phyloP scores from a whole-genome alignment of 139 green algal species.

The Pleodorina starrii region DNA sequence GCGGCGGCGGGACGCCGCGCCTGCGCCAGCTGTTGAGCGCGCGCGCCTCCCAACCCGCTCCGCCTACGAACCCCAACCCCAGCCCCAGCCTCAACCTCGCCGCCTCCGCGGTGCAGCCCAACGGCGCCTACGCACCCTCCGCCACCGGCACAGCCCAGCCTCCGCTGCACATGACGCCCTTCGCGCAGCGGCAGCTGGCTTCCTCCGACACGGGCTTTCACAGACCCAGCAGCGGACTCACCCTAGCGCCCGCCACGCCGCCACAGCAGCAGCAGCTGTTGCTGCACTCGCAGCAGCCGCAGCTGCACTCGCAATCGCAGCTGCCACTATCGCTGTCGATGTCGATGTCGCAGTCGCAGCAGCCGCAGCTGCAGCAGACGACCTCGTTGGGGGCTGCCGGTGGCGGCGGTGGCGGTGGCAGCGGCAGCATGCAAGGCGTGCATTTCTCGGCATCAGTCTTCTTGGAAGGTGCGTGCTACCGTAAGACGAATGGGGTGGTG shows the following conservation, averaged over 20 bases:
- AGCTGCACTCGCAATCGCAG: neutral
- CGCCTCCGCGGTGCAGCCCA: too few relatives aligned
- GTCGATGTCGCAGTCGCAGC: neutral
- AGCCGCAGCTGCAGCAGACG: neutral
- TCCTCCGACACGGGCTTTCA: neutral
- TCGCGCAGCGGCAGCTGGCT: neutral
- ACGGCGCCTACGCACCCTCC: neutral
- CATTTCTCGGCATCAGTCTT: slow-evolving; percentile 33
- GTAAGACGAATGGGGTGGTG: too few relatives aligned
- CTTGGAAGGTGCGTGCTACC: neutral
- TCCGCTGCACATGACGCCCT: neutral
- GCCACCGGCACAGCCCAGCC: neutral
- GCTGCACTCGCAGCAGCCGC: neutral
- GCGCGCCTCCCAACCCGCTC: neutral
- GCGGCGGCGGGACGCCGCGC: neutral
- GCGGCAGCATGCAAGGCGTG: slow-evolving; percentile 26
- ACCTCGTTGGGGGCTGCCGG: too few relatives aligned
- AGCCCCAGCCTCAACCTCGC: too few relatives aligned
- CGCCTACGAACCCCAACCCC: too few relatives aligned
- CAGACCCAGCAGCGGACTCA: neutral
- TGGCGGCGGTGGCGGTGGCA: neutral
- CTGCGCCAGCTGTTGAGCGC: neutral
- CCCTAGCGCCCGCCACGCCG: neutral
- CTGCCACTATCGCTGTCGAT: too few relatives aligned
- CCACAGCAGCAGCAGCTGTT: neutral